Conservation (phyloP, 352 stramenopile species). For the Pythium coloratum region DNA sequence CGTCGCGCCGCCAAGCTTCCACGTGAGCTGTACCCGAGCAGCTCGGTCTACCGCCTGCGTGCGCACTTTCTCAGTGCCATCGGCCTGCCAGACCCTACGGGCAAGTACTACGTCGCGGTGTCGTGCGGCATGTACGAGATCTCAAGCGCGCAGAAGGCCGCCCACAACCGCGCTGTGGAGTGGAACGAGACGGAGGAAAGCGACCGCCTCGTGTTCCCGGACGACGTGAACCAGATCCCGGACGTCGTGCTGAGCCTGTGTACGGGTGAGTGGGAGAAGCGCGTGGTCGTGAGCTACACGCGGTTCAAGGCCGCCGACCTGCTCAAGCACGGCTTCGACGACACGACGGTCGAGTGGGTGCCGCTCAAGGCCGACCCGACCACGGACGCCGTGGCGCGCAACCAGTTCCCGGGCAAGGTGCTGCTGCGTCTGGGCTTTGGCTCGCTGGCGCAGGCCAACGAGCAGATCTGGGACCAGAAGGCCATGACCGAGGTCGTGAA, state of each 20-base stretch:
- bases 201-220: slow-evolving; percentile 63
- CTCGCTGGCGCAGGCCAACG: slow-evolving; percentile 44
- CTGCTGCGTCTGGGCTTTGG: slow-evolving; percentile 74
- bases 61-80: slow-evolving; percentile 65
- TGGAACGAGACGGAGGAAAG: slow-evolving; percentile 80
- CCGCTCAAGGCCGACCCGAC: slow-evolving; percentile 61
- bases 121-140: slow-evolving; percentile 63
- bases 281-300: slow-evolving; percentile 69
- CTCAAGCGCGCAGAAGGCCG: slow-evolving; percentile 47
- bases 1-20: slow-evolving; percentile 52
- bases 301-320: slow-evolving; percentile 70
- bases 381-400: slow-evolving; percentile 44
- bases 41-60: slow-evolving; percentile 60
- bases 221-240: slow-evolving; percentile 61
- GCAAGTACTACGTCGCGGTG: slow-evolving; percentile 51
- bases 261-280: slow-evolving; percentile 58
- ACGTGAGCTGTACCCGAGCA: slow-evolving; percentile 47
- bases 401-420: slow-evolving; percentile 71
- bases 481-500: slow-evolving; percentile 59
- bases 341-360: slow-evolving; percentile 51
- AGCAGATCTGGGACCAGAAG: slow-evolving; percentile 56
- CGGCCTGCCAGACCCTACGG: slow-evolving; percentile 44
- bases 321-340: slow-evolving; percentile 41
- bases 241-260: slow-evolving; percentile 84
- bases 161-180: slow-evolving; percentile 64